Conservation (phyloP, 306 rosid genomes). For the Cicer judaicum region DNA sequence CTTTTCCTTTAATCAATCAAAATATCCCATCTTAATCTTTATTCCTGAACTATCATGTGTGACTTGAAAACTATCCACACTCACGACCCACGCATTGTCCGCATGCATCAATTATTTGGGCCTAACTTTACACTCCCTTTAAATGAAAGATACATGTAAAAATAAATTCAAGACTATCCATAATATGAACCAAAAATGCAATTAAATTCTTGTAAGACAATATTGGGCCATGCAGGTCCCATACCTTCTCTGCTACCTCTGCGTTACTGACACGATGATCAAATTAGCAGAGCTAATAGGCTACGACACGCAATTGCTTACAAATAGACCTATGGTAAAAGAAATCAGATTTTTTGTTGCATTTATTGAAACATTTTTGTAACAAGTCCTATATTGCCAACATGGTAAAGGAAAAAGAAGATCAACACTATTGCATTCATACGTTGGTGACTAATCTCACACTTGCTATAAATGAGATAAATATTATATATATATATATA, state of each 20-base stretch:
- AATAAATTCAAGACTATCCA: not conserved
- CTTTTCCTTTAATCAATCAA: conserved; percentile 49
- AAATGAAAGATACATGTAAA: conserved; percentile 13
- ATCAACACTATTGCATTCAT: no score
- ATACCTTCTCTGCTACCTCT: conserved; percentile 46
- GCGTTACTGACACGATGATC: conserved; percentile 39
- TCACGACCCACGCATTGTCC: conserved; percentile 49
- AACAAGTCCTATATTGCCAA: no score
- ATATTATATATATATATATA: no score
- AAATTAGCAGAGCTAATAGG: conserved; percentile 45
- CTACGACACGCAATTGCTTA: not conserved
- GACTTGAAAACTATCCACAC: conserved; percentile 53
- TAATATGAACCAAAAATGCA: conserved; percentile 13
- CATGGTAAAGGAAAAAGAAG: no score
- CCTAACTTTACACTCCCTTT: conserved; percentile 44
- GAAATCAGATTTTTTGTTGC: not conserved
- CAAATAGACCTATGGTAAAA: conserved; percentile 23
- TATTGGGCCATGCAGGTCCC: conserved; percentile 50
- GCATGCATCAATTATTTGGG: conserved; percentile 54
- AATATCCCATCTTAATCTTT: conserved; percentile 51
- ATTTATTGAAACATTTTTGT: no score
- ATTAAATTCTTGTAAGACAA: conserved; percentile 16
- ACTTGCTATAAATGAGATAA: no score
- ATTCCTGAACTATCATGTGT: conserved; percentile 66
- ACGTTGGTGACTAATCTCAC: no score